Evolutionary conservation across 179 eudicot species (phyloP), one percentile per base, ranked within the genome.

Genomic region (Sideroxylon spinosum): DNA sequence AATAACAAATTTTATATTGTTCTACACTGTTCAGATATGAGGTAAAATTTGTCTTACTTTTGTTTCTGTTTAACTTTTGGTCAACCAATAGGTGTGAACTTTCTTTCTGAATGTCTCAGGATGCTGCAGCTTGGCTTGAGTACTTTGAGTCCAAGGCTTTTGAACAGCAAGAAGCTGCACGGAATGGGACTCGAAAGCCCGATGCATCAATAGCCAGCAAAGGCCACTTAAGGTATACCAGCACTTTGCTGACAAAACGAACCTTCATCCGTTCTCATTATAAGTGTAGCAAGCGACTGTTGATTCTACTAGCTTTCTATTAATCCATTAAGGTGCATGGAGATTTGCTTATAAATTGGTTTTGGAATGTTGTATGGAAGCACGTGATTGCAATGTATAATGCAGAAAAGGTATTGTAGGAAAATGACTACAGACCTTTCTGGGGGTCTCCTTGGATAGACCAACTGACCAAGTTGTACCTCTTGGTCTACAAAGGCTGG

Each of bases 41-140:
- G 17, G 62, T 48, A 26, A n/a, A 32, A 10, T 17, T 66, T 63
- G 55, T 52, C 64, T 57, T 11, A 49, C 13, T 25, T 19, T 50
- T 50, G 16, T 65, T 49, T 13, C 8, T n/a, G 32, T 55, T 17
- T 25, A 12, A 20, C 17, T 65, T 49, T 76, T 67, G n/a, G 44
- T 69, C 44, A 25, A 9, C 46, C 57, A 57, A 56, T 32, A 28
- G 66, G 53, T 64, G 57, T 66, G 50, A 71, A 57, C 52, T 20
- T 74, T 69, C 46, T 9, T 67, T 71, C 66, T 71, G 16, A 61
- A 68, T 71, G 60, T 65, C 85, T 82, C 90, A 96, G 99, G 99
- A 96, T 88, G 99, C 99, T 81, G 98, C 98, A 86, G 99, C 99
- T 80, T 96, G 99, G 99, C 93, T 96, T 16, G 99, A 96, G 83